phyloP scores from a whole-genome alignment of 2,329 filamentous ascomycete species.

The Neonectria hederae region DNA sequence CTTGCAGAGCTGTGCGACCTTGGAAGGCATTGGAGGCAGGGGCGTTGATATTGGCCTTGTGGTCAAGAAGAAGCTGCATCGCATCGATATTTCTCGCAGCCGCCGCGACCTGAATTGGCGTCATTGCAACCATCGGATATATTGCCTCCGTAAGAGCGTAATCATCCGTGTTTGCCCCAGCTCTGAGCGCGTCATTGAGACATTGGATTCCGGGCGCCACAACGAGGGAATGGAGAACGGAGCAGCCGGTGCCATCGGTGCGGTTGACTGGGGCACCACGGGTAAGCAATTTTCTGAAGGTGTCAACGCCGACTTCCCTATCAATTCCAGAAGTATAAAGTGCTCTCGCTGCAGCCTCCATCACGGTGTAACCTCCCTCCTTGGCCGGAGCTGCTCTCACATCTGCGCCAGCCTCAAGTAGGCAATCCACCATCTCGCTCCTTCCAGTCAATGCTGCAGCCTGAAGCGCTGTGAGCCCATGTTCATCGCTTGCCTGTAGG shows the following conservation, averaged over 20 bases:
- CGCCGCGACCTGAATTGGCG: conserved; percentile 5
- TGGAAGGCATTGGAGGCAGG: not conserved
- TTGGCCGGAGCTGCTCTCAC: not conserved
- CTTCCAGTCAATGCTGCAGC: not conserved
- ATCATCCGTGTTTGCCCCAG: not conserved
- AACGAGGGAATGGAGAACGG: not conserved
- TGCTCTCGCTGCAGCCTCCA: conserved; percentile 1
- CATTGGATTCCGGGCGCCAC: not conserved
- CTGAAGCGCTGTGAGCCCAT: conserved; percentile 1
- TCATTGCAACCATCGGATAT: not conserved
- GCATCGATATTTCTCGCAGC: not conserved
- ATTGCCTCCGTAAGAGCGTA: not conserved
- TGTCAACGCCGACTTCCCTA: not conserved
- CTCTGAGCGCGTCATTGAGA: not conserved
- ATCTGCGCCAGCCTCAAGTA: conserved; percentile 8
- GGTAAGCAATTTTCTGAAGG: not conserved
- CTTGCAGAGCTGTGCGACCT: conserved; percentile 8
- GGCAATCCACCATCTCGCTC: not conserved
- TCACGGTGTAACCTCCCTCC: not conserved
- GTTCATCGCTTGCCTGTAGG: not conserved
- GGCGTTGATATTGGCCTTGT: conserved; percentile 8
- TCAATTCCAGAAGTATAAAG: too few species aligned
- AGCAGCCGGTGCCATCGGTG: not conserved
- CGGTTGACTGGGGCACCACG: conserved; percentile 1
- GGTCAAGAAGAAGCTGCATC: not conserved